Evolutionary conservation across 2,329 filamentous ascomycete species (phyloP).

Genomic region (Alternaria sp.): DNA sequence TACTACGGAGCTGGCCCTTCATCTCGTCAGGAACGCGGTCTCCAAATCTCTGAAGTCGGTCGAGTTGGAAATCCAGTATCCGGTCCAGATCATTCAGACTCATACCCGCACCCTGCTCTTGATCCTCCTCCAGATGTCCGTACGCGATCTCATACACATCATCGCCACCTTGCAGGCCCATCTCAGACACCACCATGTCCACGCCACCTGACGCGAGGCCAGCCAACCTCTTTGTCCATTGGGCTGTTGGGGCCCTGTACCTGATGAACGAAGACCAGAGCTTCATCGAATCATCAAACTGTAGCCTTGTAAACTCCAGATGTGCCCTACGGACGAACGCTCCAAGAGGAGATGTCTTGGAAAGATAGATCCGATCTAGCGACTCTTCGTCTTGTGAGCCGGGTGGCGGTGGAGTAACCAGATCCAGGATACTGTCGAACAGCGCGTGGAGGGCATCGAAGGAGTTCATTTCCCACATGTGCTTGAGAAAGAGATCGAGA

Average conservation of each 20-base stretch:
- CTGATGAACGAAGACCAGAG: constrained; percentile 85
- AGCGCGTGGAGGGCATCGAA: constrained; percentile 82
- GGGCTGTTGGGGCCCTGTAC: constrained; percentile 80
- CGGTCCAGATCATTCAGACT: constrained; percentile 84
- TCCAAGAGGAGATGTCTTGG: constrained; percentile 80
- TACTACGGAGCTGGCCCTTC: constrained; percentile 72
- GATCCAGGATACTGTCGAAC: constrained; percentile 67
- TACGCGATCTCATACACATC: constrained; percentile 62
- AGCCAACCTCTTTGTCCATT: constrained; percentile 61
- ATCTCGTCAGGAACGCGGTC: constrained; percentile 79
- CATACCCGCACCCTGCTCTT: constrained; percentile 56
- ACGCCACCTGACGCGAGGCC: constrained; percentile 53
- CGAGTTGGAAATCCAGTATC: constrained; percentile 86
- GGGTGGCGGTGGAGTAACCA: constrained; percentile 63
- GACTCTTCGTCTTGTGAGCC: constrained; percentile 32
- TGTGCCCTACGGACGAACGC: constrained; percentile 79
- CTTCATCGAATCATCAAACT: constrained; percentile 79
- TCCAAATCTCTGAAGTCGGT: constrained; percentile 87
- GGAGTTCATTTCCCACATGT: constrained; percentile 84
- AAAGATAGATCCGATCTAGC: constrained; percentile 65
- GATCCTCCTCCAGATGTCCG: constrained; percentile 55
- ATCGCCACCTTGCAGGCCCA: constrained; percentile 63
- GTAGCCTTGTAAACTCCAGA: constrained; percentile 81
- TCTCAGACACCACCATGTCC: constrained; percentile 68
- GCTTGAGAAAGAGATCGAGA: constrained; percentile 85